Evolutionary conservation across 2,329 filamentous ascomycete species (phyloP).

Genomic region (Drechmeria coniospora): DNA sequence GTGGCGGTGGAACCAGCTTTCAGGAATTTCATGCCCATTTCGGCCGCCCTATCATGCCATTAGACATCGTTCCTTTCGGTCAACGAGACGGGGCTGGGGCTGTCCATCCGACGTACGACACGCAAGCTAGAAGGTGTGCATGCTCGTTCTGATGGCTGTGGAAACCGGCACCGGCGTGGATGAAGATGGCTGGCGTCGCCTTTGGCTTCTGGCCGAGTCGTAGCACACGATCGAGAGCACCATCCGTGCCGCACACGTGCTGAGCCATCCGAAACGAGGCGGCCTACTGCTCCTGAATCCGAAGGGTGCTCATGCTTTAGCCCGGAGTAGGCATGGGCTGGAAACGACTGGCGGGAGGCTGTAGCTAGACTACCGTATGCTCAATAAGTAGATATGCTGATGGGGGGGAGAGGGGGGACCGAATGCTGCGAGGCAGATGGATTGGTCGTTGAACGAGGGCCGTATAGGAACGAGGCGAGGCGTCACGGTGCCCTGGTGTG

Average conservation of each 20-base stretch:
- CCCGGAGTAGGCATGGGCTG: constrained; percentile 3
- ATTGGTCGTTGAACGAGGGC: no score
- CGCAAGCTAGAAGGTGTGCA: constrained; percentile 72
- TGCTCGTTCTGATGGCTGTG: constrained; percentile 79
- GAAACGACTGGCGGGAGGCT: no score
- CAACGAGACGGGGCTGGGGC: no score
- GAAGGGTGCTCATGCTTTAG: constrained; percentile 15
- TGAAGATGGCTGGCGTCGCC: constrained; percentile 61
- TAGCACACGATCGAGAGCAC: constrained; percentile 23
- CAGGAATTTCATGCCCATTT: constrained; percentile 66
- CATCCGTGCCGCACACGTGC: constrained; percentile 28
- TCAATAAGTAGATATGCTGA: no score
- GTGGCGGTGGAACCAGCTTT: constrained; percentile 64
- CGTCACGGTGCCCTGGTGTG: no score
- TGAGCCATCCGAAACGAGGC: constrained; percentile 28
- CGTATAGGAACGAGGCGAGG: no score
- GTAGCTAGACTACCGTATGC: no score
- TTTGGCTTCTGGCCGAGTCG: constrained; percentile 19
- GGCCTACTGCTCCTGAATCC: constrained; percentile 10
- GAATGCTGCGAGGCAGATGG: no score
- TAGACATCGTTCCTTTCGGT: background rate
- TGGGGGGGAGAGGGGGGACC: no score
- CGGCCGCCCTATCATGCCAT: constrained; percentile 51
- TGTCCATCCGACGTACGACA: constrained; percentile 65
- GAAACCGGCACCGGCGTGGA: constrained; percentile 90